phyloP scores from a whole-genome alignment of 2,329 filamentous ascomycete species.

The Fusarium chlamydosporum region DNA sequence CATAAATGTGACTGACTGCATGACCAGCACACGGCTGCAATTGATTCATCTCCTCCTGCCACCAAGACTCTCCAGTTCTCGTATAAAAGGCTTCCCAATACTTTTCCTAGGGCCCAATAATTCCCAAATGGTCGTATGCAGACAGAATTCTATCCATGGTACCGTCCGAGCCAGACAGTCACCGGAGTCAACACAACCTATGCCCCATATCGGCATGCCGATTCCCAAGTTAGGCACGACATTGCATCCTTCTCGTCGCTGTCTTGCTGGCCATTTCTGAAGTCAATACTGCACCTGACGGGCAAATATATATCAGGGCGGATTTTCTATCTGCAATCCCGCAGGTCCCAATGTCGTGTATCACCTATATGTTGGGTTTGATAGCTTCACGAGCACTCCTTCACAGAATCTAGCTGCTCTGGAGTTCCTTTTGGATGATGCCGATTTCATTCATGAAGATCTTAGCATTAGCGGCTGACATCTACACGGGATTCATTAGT shows the following conservation, averaged over 20 bases:
- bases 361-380: constrained; percentile 31
- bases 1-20: constrained; percentile 39
- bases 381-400: constrained; percentile 20
- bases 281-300: constrained; percentile 26
- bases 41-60: constrained; percentile 31
- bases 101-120: constrained; percentile 19
- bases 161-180: constrained; percentile 27
- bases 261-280: constrained; percentile 20
- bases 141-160: constrained; percentile 48
- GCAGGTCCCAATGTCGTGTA: constrained; percentile 22
- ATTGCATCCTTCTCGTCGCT: constrained; percentile 37
- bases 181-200: constrained; percentile 12
- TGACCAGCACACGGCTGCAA: constrained; percentile 39
- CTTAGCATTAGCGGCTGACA: constrained; percentile 68
- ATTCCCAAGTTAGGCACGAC: constrained; percentile 35
- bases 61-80: constrained; percentile 15
- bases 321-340: constrained; percentile 27
- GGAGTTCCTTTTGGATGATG: constrained; percentile 66
- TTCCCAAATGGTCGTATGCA: constrained; percentile 31
- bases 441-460: constrained; percentile 65
- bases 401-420: constrained; percentile 53
- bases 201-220: constrained; percentile 39
- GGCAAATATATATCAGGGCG: constrained; percentile 22
- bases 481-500: constrained; percentile 55
- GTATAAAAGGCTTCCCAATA: constrained; percentile 26